These are phyloP conservation scores for Mycena kentingensis DNA, from an alignment of 768 basidiomycete genomes.

Conservation along the genomic window DNA sequence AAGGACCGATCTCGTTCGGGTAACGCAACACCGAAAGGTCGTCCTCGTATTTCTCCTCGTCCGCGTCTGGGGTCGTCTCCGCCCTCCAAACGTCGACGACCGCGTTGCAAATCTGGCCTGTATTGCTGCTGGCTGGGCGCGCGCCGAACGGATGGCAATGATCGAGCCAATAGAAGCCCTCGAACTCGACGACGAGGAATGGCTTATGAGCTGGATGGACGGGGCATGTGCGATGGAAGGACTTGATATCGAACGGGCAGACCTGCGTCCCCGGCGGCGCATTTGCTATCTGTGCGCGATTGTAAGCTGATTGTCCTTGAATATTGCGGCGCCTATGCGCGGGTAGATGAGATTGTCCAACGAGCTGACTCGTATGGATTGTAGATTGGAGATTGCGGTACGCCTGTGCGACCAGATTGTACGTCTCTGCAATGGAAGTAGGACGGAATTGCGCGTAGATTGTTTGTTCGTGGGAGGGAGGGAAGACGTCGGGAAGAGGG, in stretches of 20 bases:
- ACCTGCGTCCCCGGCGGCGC: slow-evolving; percentile 27
- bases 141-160: slow-evolving; percentile 28
- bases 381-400: no score
- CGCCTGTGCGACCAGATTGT: no score
- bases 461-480: no score
- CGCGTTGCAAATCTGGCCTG: slow-evolving; percentile 25
- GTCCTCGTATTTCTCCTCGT: slow-evolving; percentile 23
- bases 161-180: slow-evolving; percentile 21
- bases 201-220: slow-evolving; percentile 24
- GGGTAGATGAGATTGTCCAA: no score
- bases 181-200: slow-evolving; percentile 18
- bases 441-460: no score
- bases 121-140: slow-evolving; percentile 20
- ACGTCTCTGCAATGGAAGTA: no score
- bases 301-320: no score
- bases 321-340: no score
- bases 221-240: slow-evolving; percentile 26
- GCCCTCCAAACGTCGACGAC: slow-evolving; percentile 16
- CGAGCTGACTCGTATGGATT: no score
- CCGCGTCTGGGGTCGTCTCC: not conserved
- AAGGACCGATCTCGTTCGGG: not conserved
- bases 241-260: slow-evolving; percentile 25
- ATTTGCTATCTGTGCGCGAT: slow-evolving; percentile 18
- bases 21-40: slow-evolving; percentile 12
- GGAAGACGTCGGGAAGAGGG: no score